A percentile compares a stretch with the other conserved stretches of the same genome.
These are phyloP conservation scores for Trichoderma sp. DNA, from an alignment of 2,329 filamentous ascomycete species.

Conservation along the genomic window DNA sequence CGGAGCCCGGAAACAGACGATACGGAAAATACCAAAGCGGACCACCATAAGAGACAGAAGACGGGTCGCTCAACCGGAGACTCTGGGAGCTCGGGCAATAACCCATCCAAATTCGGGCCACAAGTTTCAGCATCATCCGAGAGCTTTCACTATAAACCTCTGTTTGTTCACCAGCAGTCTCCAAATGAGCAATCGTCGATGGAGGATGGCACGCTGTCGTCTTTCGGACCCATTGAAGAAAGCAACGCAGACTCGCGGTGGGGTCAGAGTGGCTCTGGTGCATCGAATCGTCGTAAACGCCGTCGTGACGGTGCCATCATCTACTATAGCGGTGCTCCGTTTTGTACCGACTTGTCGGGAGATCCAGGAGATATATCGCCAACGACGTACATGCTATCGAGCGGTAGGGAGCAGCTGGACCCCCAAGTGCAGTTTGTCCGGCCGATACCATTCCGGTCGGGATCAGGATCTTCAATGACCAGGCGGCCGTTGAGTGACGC, in stretches of 20 bases:
- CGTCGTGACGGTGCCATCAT: constrained; percentile 72
- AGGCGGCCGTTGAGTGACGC: constrained; percentile 50
- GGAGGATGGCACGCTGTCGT: constrained; percentile 51
- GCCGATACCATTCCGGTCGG: constrained; percentile 36
- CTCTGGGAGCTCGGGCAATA: constrained; percentile 36
- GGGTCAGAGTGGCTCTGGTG: constrained; percentile 47
- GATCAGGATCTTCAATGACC: constrained; percentile 50
- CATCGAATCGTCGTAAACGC: constrained; percentile 49
- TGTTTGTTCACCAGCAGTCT: constrained; percentile 53
- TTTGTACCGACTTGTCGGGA: constrained; percentile 76
- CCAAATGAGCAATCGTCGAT: constrained; percentile 46
- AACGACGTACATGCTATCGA: constrained; percentile 48
- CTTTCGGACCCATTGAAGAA: constrained; percentile 45
- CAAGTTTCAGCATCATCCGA: constrained; percentile 40
- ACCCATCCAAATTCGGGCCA: constrained; percentile 39
- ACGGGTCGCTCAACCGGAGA: constrained; percentile 34
- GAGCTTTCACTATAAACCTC: constrained; percentile 61
- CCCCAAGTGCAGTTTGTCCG: constrained; percentile 24
- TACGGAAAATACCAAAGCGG: constrained; percentile 41
- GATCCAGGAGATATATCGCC: constrained; percentile 53
- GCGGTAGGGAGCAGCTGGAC: constrained; percentile 34
- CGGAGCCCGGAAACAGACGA: constrained; percentile 50
- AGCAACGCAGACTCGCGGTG: constrained; percentile 49
- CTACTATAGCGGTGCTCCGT: constrained; percentile 76
- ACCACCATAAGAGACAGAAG: constrained; percentile 46